Evolutionary conservation across 2,329 filamentous ascomycete species (phyloP).

Genomic region (Trichoderma aggressivum): DNA sequence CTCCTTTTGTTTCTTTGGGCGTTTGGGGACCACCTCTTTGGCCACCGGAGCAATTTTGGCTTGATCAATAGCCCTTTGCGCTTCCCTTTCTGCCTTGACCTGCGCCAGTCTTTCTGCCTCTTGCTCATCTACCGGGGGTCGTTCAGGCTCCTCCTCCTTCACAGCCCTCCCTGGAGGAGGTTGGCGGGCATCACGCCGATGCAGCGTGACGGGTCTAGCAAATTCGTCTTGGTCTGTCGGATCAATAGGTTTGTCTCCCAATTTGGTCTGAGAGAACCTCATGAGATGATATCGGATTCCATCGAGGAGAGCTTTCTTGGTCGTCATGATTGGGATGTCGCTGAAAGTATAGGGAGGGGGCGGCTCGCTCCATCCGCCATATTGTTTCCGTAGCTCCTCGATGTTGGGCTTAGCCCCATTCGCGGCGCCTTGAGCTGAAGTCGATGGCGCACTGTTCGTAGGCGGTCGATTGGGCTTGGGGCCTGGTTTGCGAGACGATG

Average conservation of each 20-base stretch:
- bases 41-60: slow-evolving; percentile 88
- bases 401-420: slow-evolving; percentile 35
- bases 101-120: slow-evolving; percentile 66
- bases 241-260: slow-evolving; percentile 61
- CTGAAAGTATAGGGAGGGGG: slow-evolving; percentile 47
- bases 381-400: slow-evolving; percentile 43
- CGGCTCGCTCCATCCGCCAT: slow-evolving; percentile 58
- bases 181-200: slow-evolving; percentile 80
- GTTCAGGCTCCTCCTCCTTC: slow-evolving; percentile 54
- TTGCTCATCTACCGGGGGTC: slow-evolving; percentile 49
- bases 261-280: slow-evolving; percentile 64
- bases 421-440: slow-evolving; percentile 23
- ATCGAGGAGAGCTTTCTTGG: slow-evolving; percentile 74
- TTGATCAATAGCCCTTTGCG: slow-evolving; percentile 79
- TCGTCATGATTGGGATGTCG: slow-evolving; percentile 70
- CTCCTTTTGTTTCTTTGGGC: slow-evolving; percentile 63
- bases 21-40: slow-evolving; percentile 52
- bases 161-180: slow-evolving; percentile 60
- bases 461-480: slow-evolving; percentile 25
- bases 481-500: slow-evolving; percentile 50
- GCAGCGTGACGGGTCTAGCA: slow-evolving; percentile 79
- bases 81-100: slow-evolving; percentile 72
- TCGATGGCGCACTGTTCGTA: slow-evolving; percentile 16
- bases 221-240: slow-evolving; percentile 72
- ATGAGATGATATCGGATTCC: slow-evolving; percentile 85